Percentiles rank a stretch among this genome's conserved stretches.
phyloP scores from a whole-genome alignment of 768 basidiomycete genomes.

The Coprinopsis sp. region DNA sequence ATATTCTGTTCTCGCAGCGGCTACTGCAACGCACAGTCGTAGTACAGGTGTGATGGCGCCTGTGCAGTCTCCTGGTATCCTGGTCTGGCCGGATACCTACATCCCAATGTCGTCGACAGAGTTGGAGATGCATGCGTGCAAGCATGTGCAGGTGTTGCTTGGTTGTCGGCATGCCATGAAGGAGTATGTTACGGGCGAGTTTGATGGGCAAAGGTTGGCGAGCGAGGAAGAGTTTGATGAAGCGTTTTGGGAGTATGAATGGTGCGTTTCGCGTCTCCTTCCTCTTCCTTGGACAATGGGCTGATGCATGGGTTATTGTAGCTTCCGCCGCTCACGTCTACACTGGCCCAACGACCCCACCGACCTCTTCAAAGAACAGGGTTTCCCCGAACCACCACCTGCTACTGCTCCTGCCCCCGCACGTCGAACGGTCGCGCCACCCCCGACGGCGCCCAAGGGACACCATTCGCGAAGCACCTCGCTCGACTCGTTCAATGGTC shows the following conservation, averaged over 20 bases:
- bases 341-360: conserved; percentile 53
- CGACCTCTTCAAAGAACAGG: conserved; percentile 12
- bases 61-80: conserved; percentile 57
- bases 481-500: conserved; percentile 19
- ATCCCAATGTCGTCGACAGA: conserved; percentile 53
- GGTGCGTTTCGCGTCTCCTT: conserved; percentile 33
- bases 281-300: conserved; percentile 11
- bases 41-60: conserved; percentile 13
- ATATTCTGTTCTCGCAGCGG: conserved; percentile 27
- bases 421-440: conserved; percentile 1
- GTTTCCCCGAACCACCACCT: conserved; percentile 4
- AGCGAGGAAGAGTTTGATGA: conserved; percentile 36
- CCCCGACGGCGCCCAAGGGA: neutral
- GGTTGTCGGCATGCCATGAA: conserved; percentile 55
- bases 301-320: conserved; percentile 23
- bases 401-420: neutral
- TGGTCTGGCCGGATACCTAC: conserved; percentile 57
- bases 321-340: conserved; percentile 64
- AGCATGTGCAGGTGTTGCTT: conserved; percentile 59
- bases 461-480: conserved; percentile 7
- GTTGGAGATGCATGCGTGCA: conserved; percentile 74
- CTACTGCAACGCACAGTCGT: conserved; percentile 19
- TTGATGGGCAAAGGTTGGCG: conserved; percentile 30
- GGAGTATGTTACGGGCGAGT: conserved; percentile 42
- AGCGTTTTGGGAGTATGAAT: conserved; percentile 53